Percentiles rank a stretch among this genome's conserved stretches.
phyloP scores from a whole-genome alignment of 2,329 filamentous ascomycete genomes.

The Penicillium sp. region DNA sequence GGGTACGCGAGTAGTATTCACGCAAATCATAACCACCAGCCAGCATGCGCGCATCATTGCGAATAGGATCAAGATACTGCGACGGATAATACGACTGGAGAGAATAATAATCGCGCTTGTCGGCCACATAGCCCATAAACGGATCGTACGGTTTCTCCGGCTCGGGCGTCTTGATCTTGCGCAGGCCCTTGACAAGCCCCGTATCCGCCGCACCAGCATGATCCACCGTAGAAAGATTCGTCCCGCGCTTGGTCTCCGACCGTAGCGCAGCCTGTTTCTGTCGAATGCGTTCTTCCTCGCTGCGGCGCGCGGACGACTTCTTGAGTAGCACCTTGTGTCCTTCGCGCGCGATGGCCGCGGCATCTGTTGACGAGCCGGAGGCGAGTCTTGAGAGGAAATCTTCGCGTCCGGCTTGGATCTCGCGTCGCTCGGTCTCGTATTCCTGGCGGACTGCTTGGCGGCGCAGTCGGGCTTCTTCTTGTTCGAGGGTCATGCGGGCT shows the following conservation, averaged over 20 bases:
- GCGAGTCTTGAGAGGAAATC: constrained; percentile 71
- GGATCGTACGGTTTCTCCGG: constrained; percentile 81
- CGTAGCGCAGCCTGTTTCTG: constrained; percentile 46
- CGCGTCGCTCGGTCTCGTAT: constrained; percentile 68
- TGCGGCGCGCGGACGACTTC: constrained; percentile 64
- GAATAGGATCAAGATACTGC: constrained; percentile 67
- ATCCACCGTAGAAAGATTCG: constrained; percentile 21
- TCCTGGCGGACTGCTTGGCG: constrained; percentile 65
- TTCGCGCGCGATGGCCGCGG: constrained; percentile 56
- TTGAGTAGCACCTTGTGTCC: constrained; percentile 65
- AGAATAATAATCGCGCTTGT: constrained; percentile 68
- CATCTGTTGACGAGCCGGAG: constrained; percentile 59
- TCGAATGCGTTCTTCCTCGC: constrained; percentile 51
- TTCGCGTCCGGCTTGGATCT: constrained; percentile 62
- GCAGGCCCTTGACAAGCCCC: constrained; percentile 74
- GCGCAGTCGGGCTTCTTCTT: constrained; percentile 64
- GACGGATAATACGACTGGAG: constrained; percentile 71
- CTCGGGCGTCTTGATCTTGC: constrained; percentile 60
- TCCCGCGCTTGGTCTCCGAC: constrained; percentile 33
- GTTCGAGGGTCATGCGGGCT: constrained; percentile 56
- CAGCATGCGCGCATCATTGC: constrained; percentile 63
- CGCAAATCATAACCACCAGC: constrained; percentile 81
- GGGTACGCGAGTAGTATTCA: constrained; percentile 76
- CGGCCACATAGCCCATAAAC: constrained; percentile 68
- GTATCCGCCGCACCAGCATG: constrained; percentile 29